phyloP scores from a whole-genome alignment of 345 rosid species.

The Populus alba region DNA sequence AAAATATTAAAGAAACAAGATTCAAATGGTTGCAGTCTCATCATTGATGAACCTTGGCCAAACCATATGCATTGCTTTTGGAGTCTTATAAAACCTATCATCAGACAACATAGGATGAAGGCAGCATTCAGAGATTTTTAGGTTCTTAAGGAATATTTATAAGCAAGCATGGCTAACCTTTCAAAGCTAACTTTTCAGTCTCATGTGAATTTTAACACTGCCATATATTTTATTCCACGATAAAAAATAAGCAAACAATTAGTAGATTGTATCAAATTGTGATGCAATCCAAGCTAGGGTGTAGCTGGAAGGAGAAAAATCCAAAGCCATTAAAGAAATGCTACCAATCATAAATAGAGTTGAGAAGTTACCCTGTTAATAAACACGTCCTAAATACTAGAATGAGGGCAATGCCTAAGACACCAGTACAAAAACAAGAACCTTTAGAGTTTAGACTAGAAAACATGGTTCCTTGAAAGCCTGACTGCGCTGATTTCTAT shows the following conservation, averaged over 20 bases:
- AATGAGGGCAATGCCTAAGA: neutral
- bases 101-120: neutral
- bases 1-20: neutral
- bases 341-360: neutral
- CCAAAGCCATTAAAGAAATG: neutral
- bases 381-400: neutral
- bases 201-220: neutral
- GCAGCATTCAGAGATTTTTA: neutral
- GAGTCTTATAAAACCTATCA: neutral
- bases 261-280: neutral
- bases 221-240: neutral
- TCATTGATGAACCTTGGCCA: neutral
- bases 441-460: neutral
- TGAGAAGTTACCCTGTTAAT: neutral
- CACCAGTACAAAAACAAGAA: neutral
- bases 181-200: neutral
- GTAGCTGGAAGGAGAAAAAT: neutral
- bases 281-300: neutral
- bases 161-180: neutral
- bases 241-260: neutral
- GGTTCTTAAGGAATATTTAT: neutral
- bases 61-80: neutral
- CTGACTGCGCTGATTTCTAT: neutral
- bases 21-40: neutral
- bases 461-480: neutral